A percentile compares a stretch with the other conserved stretches of the same genome.
Evolutionary conservation across 1,284 basidiomycete species (phyloP).

Genomic region (Papiliotrema flavescens): DNA sequence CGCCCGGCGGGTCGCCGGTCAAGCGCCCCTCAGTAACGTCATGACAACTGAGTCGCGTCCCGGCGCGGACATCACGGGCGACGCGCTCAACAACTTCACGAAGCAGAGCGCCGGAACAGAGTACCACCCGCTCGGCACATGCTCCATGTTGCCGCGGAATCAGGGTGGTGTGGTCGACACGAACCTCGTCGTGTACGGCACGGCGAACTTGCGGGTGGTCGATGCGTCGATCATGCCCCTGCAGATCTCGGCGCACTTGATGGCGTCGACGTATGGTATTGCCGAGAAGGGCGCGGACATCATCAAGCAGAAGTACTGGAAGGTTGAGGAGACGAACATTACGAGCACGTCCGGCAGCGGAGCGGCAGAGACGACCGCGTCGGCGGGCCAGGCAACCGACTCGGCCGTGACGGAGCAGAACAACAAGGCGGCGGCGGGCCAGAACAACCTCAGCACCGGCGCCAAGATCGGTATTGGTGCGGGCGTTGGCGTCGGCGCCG

Average conservation of each 20-base stretch:
- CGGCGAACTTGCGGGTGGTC: conserved; percentile 52
- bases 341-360: not conserved
- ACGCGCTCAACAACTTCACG: conserved; percentile 40
- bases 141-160: conserved; percentile 61
- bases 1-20: conserved; percentile 33
- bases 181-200: conserved; percentile 62
- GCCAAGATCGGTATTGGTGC: conserved; percentile 43
- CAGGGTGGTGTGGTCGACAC: conserved; percentile 65
- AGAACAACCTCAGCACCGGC: conserved; percentile 8
- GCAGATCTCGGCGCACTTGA: conserved; percentile 47
- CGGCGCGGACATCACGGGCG: conserved; percentile 24
- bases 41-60: conserved; percentile 32
- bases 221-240: conserved; percentile 53
- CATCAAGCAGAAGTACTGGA: conserved; percentile 52
- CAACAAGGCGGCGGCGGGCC: conserved; percentile 16
- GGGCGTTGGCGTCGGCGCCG: conserved; percentile 36
- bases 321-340: conserved; percentile 6
- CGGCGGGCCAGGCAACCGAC: conserved; percentile 9
- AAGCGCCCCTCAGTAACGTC: conserved; percentile 30
- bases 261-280: conserved; percentile 61
- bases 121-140: conserved; percentile 61
- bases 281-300: conserved; percentile 65
- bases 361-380: not conserved
- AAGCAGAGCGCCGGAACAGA: conserved; percentile 40
- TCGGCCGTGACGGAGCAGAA: conserved; percentile 29